Percentiles rank a stretch among this genome's conserved stretches.
phyloP scores from a whole-genome alignment of 345 rosid genomes.

The Abelmoschus esculentus region DNA sequence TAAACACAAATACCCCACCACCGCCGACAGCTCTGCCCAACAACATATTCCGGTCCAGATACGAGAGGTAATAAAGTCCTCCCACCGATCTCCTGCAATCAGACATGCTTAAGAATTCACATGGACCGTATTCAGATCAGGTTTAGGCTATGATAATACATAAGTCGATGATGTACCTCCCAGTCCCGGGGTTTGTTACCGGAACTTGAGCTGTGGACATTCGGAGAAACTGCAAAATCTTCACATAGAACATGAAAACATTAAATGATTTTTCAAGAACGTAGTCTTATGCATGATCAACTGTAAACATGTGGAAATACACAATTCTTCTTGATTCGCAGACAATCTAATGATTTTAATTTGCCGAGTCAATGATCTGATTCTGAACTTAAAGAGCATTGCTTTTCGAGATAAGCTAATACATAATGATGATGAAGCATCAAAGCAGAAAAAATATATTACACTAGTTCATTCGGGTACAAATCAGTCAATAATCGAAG shows the following conservation, averaged over 20 bases:
- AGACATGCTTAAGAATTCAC: slow-evolving; percentile 13
- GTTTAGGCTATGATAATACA: background rate
- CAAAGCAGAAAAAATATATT: background rate
- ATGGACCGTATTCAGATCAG: background rate
- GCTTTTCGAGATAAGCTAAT: background rate
- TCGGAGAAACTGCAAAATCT: slow-evolving; percentile 82
- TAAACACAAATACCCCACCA: slow-evolving; percentile 87
- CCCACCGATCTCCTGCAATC: slow-evolving; percentile 59
- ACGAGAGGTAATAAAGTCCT: slow-evolving; percentile 84
- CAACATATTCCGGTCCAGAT: slow-evolving; percentile 70
- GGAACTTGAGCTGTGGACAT: slow-evolving; percentile 69
- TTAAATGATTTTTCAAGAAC: background rate
- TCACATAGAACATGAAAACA: slow-evolving; percentile 8
- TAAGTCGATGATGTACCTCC: slow-evolving; percentile 33
- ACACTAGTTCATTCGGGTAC: background rate
- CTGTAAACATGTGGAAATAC: background rate
- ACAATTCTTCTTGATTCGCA: background rate
- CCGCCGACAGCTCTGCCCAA: slow-evolving; percentile 91
- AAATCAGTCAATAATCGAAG: slow-evolving; percentile 1
- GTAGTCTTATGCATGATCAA: background rate
- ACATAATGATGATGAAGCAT: background rate
- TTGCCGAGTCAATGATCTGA: background rate
- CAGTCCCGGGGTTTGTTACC: slow-evolving; percentile 42
- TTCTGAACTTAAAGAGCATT: background rate
- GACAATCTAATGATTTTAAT: background rate